Percentiles rank a stretch among this genome's conserved stretches.
These are phyloP conservation scores for Scleromitrula shiraiana DNA, from an alignment of 2,329 filamentous ascomycete genomes.

Conservation along the genomic window DNA sequence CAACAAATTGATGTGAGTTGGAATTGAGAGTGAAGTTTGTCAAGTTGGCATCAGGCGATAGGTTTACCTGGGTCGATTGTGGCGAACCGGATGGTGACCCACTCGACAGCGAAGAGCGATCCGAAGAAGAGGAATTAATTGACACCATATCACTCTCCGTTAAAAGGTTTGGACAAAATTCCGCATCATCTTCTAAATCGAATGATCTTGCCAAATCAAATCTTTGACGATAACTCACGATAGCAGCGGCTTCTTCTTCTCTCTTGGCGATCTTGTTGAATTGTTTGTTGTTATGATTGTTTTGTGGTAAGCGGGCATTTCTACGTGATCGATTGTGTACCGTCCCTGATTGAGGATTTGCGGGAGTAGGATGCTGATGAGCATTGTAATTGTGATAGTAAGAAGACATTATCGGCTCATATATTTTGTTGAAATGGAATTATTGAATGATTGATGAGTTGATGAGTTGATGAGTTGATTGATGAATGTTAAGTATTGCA, in stretches of 20 bases:
- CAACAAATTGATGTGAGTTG: slow-evolving; percentile 56
- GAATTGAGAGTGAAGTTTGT: slow-evolving; percentile 70
- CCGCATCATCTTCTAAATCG: slow-evolving; percentile 89
- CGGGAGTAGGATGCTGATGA: slow-evolving; percentile 48
- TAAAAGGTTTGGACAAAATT: slow-evolving; percentile 88
- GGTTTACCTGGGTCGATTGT: slow-evolving; percentile 62
- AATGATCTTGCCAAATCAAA: slow-evolving; percentile 92
- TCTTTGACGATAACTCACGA: slow-evolving; percentile 73
- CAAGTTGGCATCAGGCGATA: slow-evolving; percentile 64
- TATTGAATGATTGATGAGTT: not conserved
- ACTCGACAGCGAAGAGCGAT: slow-evolving; percentile 90
- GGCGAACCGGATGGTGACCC: slow-evolving; percentile 90
- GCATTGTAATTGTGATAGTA: slow-evolving; percentile 57
- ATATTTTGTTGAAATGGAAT: slow-evolving; percentile 4
- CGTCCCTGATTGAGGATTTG: slow-evolving; percentile 38
- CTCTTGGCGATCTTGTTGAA: slow-evolving; percentile 71
- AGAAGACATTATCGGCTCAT: slow-evolving; percentile 45
- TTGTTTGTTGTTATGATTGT: slow-evolving; percentile 66
- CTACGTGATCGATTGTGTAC: slow-evolving; percentile 78
- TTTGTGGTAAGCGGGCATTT: slow-evolving; percentile 74
- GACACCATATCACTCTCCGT: slow-evolving; percentile 79
- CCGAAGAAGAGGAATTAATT: slow-evolving; percentile 81
- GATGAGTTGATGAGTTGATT: not conserved
- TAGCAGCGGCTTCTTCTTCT: slow-evolving; percentile 75
- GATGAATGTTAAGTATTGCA: too few species aligned